Conservation (phyloP, 306 rosid genomes). For the Quercus robur region DNA sequence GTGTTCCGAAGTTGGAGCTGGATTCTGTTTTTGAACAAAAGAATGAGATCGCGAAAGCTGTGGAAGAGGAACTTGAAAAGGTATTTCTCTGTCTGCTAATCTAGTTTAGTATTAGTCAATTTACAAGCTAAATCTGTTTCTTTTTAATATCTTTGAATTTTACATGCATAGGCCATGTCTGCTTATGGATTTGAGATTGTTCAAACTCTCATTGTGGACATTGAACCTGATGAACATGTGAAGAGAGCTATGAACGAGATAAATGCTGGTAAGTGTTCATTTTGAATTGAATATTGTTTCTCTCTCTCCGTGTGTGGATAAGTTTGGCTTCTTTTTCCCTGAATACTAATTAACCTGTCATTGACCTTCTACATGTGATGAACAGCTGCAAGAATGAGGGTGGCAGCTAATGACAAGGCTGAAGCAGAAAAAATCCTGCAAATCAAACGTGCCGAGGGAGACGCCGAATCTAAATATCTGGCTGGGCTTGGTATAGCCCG, state of each 20-base stretch:
- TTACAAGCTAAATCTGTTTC: not conserved
- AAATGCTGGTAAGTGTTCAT: conserved; percentile 40
- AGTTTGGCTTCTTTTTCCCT: not conserved
- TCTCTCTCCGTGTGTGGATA: no score
- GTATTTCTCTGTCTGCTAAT: conserved; percentile 7
- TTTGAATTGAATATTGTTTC: not conserved
- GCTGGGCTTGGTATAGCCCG: conserved; percentile 53
- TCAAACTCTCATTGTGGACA: conserved; percentile 50
- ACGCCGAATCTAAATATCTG: conserved; percentile 52
- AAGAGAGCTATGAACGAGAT: conserved; percentile 56
- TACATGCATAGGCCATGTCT: conserved; percentile 48
- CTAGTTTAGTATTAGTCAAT: not conserved
- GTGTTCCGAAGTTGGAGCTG: conserved; percentile 56
- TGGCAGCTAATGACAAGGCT: conserved; percentile 50
- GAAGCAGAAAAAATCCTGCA: conserved; percentile 57
- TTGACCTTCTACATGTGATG: not conserved
- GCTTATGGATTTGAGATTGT: conserved; percentile 54
- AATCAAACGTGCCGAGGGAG: conserved; percentile 59
- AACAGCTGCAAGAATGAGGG: conserved; percentile 54
- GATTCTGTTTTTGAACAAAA: conserved; percentile 58
- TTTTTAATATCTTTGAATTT: not conserved
- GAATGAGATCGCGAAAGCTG: conserved; percentile 55
- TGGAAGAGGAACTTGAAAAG: conserved; percentile 54
- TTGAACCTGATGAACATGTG: conserved; percentile 57
- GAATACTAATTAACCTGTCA: not conserved